phyloP scores from a whole-genome alignment of 495 filamentous ascomycete genomes.

The Lichina pygmaea region DNA sequence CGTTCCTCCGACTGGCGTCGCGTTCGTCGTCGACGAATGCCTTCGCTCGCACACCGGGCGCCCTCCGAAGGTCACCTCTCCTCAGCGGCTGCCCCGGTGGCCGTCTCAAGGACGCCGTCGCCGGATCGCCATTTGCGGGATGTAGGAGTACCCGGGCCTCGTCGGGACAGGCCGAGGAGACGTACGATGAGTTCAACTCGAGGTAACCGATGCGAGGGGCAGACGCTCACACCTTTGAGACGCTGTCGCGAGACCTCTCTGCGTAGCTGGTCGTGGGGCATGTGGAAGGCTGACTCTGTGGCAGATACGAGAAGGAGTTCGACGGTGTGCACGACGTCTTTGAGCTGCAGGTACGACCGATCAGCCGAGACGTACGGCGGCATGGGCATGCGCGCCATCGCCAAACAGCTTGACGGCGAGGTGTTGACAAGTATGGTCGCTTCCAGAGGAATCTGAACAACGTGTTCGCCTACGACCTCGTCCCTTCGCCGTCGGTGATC shows the following conservation, averaged over 20 bases:
- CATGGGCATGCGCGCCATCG: background rate
- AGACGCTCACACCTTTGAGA: too few relatives aligned
- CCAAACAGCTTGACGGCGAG: background rate
- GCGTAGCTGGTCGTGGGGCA: too few relatives aligned
- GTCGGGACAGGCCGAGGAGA: conserved; percentile 52
- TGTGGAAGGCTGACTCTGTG: background rate
- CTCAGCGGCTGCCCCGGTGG: background rate
- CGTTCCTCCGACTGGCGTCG: conserved; percentile 2
- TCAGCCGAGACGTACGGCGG: background rate
- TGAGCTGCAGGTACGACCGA: conserved; percentile 74
- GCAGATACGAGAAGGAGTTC: conserved; percentile 98
- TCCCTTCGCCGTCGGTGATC: conserved; percentile 81
- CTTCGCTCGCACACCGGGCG: background rate
- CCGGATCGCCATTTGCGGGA: background rate
- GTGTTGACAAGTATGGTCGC: background rate
- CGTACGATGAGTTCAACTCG: conserved; percentile 94
- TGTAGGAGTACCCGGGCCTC: background rate
- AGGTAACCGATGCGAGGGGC: conserved; percentile 27
- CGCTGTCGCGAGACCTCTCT: too few relatives aligned
- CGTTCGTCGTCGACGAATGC: background rate
- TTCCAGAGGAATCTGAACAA: conserved; percentile 94
- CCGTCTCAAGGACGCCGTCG: background rate
- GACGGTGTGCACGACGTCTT: conserved; percentile 94
- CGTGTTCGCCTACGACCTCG: conserved; percentile 98
- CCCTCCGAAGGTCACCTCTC: background rate